Conservation (phyloP, 1,284 basidiomycete species). For the Microstroma glucosiphilum region DNA sequence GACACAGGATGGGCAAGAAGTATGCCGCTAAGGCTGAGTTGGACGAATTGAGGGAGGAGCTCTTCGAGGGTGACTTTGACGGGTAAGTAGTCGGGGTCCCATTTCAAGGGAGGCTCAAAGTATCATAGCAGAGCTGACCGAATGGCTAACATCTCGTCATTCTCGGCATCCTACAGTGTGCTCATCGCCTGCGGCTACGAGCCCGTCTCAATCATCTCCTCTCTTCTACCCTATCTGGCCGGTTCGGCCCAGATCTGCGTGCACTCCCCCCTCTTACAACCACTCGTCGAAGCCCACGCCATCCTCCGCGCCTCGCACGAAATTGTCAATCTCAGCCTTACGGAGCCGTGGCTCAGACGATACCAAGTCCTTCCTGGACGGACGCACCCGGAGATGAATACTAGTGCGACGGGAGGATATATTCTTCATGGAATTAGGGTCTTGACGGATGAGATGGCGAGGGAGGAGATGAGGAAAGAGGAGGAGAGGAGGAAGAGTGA, state of each 20-base stretch:
- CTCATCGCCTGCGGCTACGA: slow-evolving; percentile 81
- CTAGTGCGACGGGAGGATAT: slow-evolving; percentile 80
- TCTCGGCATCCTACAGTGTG: slow-evolving; percentile 49
- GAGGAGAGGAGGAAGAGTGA: background rate
- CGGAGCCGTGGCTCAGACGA: slow-evolving; percentile 79
- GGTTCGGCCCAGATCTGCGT: slow-evolving; percentile 82
- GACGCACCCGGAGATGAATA: slow-evolving; percentile 91
- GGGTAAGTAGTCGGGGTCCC: background rate
- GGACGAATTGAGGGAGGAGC: slow-evolving; percentile 62
- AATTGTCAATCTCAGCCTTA: slow-evolving; percentile 72
- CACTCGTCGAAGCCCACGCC: slow-evolving; percentile 70
- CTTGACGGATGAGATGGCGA: slow-evolving; percentile 28
- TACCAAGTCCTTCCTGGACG: slow-evolving; percentile 86
- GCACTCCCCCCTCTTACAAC: slow-evolving; percentile 67
- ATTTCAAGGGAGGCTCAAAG: too few relatives aligned
- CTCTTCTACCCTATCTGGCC: slow-evolving; percentile 67
- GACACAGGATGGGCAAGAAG: background rate
- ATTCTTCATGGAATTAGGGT: slow-evolving; percentile 78
- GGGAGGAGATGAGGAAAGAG: slow-evolving; percentile 4
- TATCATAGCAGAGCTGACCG: too few relatives aligned
- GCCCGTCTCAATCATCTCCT: slow-evolving; percentile 71
- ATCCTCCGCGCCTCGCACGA: slow-evolving; percentile 63
- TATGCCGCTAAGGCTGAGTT: background rate
- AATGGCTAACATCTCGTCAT: too few relatives aligned
- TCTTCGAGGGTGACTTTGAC: slow-evolving; percentile 67